Conservation (phyloP, 1,284 basidiomycete species). For the Baeospora myosura region DNA sequence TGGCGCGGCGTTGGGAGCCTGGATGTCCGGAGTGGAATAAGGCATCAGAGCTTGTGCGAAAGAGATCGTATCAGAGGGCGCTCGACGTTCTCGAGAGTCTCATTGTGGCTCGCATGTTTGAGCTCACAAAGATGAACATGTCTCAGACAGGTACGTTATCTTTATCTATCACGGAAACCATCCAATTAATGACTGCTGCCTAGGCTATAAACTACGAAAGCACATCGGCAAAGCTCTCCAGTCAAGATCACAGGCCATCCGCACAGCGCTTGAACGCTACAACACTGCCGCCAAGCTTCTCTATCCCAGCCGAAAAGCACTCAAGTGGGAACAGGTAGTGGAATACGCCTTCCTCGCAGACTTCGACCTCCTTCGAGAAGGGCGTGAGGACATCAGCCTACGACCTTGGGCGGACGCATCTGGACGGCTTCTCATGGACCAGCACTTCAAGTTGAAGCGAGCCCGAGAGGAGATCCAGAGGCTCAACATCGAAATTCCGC, state of each 20-base stretch:
- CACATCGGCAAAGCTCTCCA: constrained; percentile 21
- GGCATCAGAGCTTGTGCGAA: background rate
- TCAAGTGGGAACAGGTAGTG: constrained; percentile 24
- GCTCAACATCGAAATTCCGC: constrained; percentile 25
- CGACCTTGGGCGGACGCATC: constrained; percentile 23
- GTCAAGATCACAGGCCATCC: constrained; percentile 17
- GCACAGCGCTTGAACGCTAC: constrained; percentile 19
- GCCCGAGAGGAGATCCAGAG: constrained; percentile 25
- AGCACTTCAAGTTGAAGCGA: constrained; percentile 21
- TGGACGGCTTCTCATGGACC: constrained; percentile 16
- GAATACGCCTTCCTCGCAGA: constrained; percentile 24
- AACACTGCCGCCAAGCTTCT: constrained; percentile 18
- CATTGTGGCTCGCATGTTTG: background rate
- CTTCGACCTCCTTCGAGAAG: constrained; percentile 28
- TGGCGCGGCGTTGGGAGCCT: too few species aligned
- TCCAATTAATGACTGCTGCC: background rate
- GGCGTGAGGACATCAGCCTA: constrained; percentile 18
- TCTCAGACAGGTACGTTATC: background rate
- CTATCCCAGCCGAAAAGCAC: constrained; percentile 12
- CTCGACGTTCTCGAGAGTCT: constrained; percentile 5
- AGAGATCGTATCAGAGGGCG: constrained; percentile 1
- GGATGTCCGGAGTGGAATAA: background rate
- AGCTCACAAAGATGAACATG: constrained; percentile 3
- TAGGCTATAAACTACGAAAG: constrained; percentile 21
- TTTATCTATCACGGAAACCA: background rate